phyloP scores from a whole-genome alignment of 192 early-diverging fungal species.

The Coemansia sp. region DNA sequence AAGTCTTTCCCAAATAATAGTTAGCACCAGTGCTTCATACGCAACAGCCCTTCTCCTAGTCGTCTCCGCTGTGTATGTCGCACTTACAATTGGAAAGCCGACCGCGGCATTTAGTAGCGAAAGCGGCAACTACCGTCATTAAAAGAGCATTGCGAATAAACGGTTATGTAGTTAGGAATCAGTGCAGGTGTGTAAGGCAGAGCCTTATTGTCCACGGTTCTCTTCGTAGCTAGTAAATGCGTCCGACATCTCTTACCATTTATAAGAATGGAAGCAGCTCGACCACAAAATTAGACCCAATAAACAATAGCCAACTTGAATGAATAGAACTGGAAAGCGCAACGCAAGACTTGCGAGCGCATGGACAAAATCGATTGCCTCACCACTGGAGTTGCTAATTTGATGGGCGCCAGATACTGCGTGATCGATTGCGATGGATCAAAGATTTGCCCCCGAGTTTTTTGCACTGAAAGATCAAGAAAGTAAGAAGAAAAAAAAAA shows the following conservation, averaged over 20 bases:
- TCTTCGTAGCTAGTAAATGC: neutral
- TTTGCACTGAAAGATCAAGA: neutral
- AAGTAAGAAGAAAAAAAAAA: constrained; percentile 9
- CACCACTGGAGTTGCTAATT: neutral
- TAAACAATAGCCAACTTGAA: neutral
- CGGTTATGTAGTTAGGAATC: neutral
- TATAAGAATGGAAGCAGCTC: neutral
- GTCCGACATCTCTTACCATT: constrained; percentile 8
- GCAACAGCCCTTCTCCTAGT: neutral
- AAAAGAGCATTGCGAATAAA: neutral
- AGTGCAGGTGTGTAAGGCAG: neutral
- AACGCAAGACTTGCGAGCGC: neutral
- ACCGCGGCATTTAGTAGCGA: constrained; percentile 87
- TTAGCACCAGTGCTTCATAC: neutral
- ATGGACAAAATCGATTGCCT: neutral
- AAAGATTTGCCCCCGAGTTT: neutral
- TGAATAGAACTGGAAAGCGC: neutral
- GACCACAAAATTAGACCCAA: neutral
- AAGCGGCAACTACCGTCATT: constrained; percentile 73
- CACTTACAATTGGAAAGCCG: constrained; percentile 77
- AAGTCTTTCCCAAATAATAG: neutral
- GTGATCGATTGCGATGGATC: constrained; percentile 6
- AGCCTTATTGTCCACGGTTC: neutral
- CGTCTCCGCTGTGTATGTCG: neutral
- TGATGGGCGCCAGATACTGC: neutral